phyloP scores from a whole-genome alignment of 768 basidiomycete species.

The Suillus spraguei region DNA sequence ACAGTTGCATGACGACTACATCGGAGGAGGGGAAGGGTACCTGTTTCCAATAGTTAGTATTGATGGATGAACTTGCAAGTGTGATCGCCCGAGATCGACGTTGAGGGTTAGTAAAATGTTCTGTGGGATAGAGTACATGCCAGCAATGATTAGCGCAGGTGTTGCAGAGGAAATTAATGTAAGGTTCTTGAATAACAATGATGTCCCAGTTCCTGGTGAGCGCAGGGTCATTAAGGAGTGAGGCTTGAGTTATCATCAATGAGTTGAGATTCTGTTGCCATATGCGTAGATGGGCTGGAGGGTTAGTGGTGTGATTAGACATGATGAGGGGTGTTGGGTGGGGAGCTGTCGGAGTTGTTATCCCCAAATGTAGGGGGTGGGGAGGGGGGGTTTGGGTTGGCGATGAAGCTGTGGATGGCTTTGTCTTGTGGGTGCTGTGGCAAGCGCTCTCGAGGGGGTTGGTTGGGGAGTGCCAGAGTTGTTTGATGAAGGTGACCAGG shows the following conservation, averaged over 20 bases:
- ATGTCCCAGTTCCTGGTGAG: not conserved
- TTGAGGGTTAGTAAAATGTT: not conserved
- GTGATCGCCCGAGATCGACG: not conserved
- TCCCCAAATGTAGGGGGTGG: too few relatives aligned
- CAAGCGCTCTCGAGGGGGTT: too few relatives aligned
- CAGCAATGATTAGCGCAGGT: not conserved
- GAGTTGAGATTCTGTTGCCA: not conserved
- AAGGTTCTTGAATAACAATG: not conserved
- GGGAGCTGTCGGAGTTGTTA: too few relatives aligned
- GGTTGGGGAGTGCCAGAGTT: too few relatives aligned
- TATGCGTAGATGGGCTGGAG: not conserved
- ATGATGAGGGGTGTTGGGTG: too few relatives aligned
- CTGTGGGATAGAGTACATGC: fast-evolving
- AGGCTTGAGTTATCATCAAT: not conserved
- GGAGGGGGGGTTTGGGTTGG: too few relatives aligned
- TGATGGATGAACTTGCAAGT: fast-evolving
- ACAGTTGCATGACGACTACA: not conserved
- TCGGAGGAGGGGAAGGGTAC: not conserved
- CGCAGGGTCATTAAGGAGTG: not conserved
- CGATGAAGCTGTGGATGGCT: too few relatives aligned
- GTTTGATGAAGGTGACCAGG: too few relatives aligned
- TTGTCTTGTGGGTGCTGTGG: too few relatives aligned
- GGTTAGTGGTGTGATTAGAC: too few relatives aligned
- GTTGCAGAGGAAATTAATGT: not conserved
- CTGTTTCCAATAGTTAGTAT: not conserved